Evolutionary conservation across 257 asterid species (phyloP).

Genomic region (Nicotiana tomentosiformis): DNA sequence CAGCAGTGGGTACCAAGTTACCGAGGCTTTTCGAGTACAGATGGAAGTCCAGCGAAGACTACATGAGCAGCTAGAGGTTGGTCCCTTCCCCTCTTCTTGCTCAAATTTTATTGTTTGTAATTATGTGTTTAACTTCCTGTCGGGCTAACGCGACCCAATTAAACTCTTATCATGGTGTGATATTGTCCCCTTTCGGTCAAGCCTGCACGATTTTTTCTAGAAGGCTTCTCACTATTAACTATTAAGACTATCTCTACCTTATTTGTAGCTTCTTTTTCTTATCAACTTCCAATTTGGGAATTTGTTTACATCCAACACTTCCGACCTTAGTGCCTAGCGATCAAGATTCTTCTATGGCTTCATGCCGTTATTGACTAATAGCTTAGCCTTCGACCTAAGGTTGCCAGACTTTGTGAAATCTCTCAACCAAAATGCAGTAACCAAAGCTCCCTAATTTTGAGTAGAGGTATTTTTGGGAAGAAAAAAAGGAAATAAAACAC

Average conservation of each 20-base stretch:
- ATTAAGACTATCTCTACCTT: background rate
- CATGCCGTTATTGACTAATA: background rate
- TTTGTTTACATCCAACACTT: background rate
- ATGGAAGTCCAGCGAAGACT: slow-evolving; percentile 84
- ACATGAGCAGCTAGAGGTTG: slow-evolving; percentile 87
- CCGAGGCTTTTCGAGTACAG: slow-evolving; percentile 87
- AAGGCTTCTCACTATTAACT: background rate
- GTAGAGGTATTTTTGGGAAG: background rate
- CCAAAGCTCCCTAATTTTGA: background rate
- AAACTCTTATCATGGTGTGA: background rate
- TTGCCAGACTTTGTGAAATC: background rate
- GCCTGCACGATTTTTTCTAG: background rate
- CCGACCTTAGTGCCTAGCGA: background rate
- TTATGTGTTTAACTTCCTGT: background rate
- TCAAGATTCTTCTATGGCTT: background rate
- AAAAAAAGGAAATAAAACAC: background rate
- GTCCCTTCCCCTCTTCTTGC: slow-evolving; percentile 3
- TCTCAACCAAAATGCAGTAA: background rate
- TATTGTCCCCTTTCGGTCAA: background rate
- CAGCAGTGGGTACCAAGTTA: slow-evolving; percentile 75
- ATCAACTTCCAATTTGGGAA: background rate
- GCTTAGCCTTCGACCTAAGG: background rate
- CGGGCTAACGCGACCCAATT: background rate
- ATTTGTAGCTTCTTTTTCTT: background rate
- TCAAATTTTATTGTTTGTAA: background rate